These are phyloP conservation scores for Trichocomaceae sp. DNA, from an alignment of 2,329 filamentous ascomycete species.

Conservation along the genomic window DNA sequence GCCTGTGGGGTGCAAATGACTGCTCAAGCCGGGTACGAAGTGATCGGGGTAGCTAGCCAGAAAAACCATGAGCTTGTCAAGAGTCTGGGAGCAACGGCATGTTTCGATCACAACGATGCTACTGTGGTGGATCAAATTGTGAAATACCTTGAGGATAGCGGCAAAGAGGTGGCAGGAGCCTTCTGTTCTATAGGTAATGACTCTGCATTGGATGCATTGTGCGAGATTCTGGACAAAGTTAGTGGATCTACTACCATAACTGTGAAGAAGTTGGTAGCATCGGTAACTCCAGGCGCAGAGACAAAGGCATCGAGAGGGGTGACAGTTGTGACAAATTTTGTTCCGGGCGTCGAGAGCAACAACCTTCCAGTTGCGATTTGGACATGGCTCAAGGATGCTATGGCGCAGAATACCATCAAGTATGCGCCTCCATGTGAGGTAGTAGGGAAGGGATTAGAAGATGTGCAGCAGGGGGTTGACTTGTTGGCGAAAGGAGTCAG, in stretches of 20 bases:
- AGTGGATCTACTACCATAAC: background rate
- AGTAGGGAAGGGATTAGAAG: background rate
- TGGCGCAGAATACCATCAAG: background rate
- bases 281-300: background rate
- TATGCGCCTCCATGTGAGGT: constrained; percentile 2
- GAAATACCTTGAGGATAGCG: background rate
- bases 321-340: constrained; percentile 3
- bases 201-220: background rate
- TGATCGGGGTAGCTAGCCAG: constrained; percentile 32
- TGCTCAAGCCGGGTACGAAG: constrained; percentile 32
- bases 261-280: background rate
- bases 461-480: background rate
- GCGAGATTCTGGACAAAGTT: background rate
- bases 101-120: constrained; percentile 37
- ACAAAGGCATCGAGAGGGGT: background rate
- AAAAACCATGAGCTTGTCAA: constrained; percentile 40
- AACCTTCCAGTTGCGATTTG: background rate
- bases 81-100: constrained; percentile 36
- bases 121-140: background rate
- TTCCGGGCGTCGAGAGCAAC: background rate
- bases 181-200: background rate
- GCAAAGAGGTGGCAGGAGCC: background rate
- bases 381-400: background rate
- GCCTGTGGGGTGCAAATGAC: constrained; percentile 39
- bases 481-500: constrained; percentile 1